Conservation (phyloP, 805 yeast species). For the Danielia reshetovae region DNA sequence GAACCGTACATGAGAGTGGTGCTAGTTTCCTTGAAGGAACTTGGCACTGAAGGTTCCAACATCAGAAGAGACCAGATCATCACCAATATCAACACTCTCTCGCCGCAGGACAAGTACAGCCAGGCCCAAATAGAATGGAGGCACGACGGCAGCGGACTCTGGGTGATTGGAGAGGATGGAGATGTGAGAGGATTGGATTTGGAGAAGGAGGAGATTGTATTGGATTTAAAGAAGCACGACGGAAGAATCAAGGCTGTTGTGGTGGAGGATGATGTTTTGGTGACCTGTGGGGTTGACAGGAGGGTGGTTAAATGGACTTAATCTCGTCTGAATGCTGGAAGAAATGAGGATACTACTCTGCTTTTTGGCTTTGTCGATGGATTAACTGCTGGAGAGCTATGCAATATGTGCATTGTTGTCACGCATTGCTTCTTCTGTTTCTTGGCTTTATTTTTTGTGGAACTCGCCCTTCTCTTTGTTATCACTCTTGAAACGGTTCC, state of each 20-base stretch:
- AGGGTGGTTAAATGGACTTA: constrained; percentile 7
- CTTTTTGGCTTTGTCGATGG: too few species aligned
- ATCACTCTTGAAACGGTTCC: too few species aligned
- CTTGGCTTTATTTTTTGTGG: too few species aligned
- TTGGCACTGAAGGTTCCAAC: constrained; percentile 5
- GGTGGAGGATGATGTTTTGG: constrained; percentile 33
- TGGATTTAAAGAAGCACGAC: constrained; percentile 33
- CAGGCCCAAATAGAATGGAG: constrained; percentile 48
- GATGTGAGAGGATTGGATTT: constrained; percentile 56
- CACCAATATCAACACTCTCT: constrained; percentile 38
- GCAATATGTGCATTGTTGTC: too few species aligned
- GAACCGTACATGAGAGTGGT: constrained; percentile 72
- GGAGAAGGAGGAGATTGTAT: constrained; percentile 29
- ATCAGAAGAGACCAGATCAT: constrained; percentile 26
- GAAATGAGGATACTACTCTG: too few species aligned
- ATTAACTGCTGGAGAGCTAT: too few species aligned
- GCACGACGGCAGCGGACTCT: constrained; percentile 44
- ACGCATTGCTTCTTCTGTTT: too few species aligned
- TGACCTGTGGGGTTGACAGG: constrained; percentile 48
- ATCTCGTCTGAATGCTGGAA: too few species aligned
- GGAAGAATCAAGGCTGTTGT: constrained; percentile 46
- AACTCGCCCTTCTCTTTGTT: too few species aligned
- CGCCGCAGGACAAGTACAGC: constrained; percentile 70
- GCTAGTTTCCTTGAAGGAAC: constrained; percentile 43
- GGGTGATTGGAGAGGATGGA: constrained; percentile 74